Percentiles rank a stretch among this genome's conserved stretches.
These are phyloP conservation scores for Colletotrichum lini DNA, from an alignment of 2,329 filamentous ascomycete species.

Conservation along the genomic window DNA sequence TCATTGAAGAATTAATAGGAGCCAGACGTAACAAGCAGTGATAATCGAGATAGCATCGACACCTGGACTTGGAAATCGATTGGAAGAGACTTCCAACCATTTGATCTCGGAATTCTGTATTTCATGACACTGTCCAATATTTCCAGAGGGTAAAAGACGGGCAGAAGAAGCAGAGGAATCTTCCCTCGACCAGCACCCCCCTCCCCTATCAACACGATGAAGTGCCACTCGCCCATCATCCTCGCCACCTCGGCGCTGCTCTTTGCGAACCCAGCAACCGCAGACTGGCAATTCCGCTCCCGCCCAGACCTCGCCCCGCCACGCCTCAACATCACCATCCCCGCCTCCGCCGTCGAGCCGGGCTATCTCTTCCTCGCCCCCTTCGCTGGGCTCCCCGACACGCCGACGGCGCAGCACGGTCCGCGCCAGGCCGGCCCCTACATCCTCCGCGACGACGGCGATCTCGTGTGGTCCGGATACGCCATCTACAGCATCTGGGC, in stretches of 20 bases:
- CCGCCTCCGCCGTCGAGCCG: constrained; percentile 55
- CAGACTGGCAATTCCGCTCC: constrained; percentile 42
- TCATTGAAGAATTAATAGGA: background rate
- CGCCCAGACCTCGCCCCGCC: constrained; percentile 51
- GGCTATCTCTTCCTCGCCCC: constrained; percentile 62
- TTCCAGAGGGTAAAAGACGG: background rate
- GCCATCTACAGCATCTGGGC: constrained; percentile 66
- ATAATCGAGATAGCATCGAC: background rate
- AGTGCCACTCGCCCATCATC: background rate
- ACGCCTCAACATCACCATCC: constrained; percentile 59
- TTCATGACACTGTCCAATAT: background rate
- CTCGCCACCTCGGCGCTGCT: constrained; percentile 7
- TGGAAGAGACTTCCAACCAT: background rate
- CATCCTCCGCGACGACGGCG: constrained; percentile 68
- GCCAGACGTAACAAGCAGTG: background rate
- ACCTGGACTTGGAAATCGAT: background rate
- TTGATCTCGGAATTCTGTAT: background rate
- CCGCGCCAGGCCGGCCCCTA: constrained; percentile 68
- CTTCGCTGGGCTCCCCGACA: constrained; percentile 53
- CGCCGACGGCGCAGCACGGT: constrained; percentile 54
- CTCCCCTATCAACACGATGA: constrained; percentile 12
- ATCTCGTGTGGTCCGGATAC: constrained; percentile 71
- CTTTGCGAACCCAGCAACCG: constrained; percentile 18
- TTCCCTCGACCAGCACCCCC: background rate
- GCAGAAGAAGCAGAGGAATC: constrained; percentile 21